Percentiles rank a stretch among this genome's conserved stretches.
Conservation (phyloP, 176 grass and related monocot genomes). For the Olyra latifolia region DNA sequence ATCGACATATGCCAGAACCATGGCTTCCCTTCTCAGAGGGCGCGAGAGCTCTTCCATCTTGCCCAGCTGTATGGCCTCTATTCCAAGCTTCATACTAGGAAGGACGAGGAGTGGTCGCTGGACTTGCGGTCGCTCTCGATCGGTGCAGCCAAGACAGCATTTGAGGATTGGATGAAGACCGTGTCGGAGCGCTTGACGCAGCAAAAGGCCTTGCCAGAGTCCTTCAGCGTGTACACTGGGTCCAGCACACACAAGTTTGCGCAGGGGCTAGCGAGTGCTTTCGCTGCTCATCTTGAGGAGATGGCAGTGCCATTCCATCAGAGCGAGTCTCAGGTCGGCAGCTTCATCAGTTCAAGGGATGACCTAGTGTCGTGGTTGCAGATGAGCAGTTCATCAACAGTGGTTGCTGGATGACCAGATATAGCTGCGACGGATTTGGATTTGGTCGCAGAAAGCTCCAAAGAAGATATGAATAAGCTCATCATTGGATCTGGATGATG, state of each 20-base stretch:
- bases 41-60: slow-evolving; percentile 60
- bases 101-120: slow-evolving; percentile 63
- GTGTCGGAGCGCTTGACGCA: slow-evolving; percentile 32
- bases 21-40: slow-evolving; percentile 47
- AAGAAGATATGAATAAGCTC: background rate
- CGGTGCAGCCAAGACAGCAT: slow-evolving; percentile 80
- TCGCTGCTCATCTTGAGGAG: slow-evolving; percentile 44
- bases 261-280: slow-evolving; percentile 57
- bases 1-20: slow-evolving; percentile 83
- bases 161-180: slow-evolving; percentile 67
- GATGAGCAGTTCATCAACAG: slow-evolving; percentile 12
- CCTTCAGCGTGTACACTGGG: slow-evolving; percentile 66
- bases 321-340: slow-evolving; percentile 51
- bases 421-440: background rate
- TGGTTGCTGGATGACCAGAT: slow-evolving; percentile 3
- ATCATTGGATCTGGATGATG: background rate
- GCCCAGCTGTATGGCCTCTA: slow-evolving; percentile 68
- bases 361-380: slow-evolving; percentile 68
- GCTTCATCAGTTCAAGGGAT: slow-evolving; percentile 64
- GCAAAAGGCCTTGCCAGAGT: slow-evolving; percentile 44
- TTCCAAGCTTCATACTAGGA: slow-evolving; percentile 50
- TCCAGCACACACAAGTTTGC: slow-evolving; percentile 74
- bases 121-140: slow-evolving; percentile 68
- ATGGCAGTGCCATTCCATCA: slow-evolving; percentile 48
- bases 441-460: background rate